Base-by-base conservation (phyloP, 108 stramenopile species). In the Fistulifera pelliculosa region DNA sequence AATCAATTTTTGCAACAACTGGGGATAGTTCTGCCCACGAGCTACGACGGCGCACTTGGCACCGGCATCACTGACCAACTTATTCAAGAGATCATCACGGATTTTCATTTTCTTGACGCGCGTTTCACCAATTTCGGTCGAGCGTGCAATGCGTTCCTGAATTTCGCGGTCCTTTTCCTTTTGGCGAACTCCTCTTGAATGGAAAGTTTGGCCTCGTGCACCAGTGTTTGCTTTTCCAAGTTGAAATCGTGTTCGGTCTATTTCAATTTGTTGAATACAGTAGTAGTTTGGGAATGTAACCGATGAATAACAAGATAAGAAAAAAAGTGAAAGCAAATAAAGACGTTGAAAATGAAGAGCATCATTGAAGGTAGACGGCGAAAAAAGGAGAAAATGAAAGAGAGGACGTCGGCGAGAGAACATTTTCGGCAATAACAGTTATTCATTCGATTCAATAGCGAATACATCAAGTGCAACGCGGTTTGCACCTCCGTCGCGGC, bases 211-310 rank as follows among this genome's bases (percentile, higher is more conserved):
- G 96, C 98, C 53, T 94, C 94, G 79, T 99, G 98, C 45, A 99
- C 92, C 55, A 97, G 79, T 45, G 95, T 97, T 78, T 97, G 96
- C 74, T 97, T 99, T 82, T 99, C 98, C 59, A 99, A 79, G 78
- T 97, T 99, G 80, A 96, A 96, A 70, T 99, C 98, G 56, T 88
- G 90, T 58, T 93, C 90, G 47, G 86, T 93, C 86, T 90, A 51
- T 12, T 28, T 38, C 50, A 15, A 5, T 35, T 5, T 52, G 38
- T 56, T 22, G 38, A 40, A 38, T 38, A 12, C n/a, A 39, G 23
- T 16, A 13, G 31, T 35, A 35, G 31, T 3, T 35, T 6, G 3
- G 3, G 31, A 35, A 6, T 35, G 31, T 35, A 6, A 35, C 31
- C 3, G 31, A 35, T 6, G 8, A 35, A 35, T 38, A 41, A 40